Percentiles rank a stretch among this genome's conserved stretches.
Conservation (phyloP, 371 early-diverging fungal species). For the Saksenaea vasiformis region DNA sequence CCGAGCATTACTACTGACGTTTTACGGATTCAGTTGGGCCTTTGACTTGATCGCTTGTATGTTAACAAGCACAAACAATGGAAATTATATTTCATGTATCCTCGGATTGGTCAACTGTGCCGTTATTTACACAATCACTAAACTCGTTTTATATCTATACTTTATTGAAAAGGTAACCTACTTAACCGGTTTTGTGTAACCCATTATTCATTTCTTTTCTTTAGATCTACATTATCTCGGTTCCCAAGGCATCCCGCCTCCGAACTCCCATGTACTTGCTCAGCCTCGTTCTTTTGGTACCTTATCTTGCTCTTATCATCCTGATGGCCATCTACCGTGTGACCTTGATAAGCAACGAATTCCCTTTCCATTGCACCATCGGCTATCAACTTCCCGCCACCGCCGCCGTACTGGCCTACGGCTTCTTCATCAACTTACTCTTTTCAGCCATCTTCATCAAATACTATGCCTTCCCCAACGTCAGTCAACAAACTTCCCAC, state of each 20-base stretch:
- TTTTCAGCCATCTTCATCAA: conserved; percentile 40
- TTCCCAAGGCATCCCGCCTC: conserved; percentile 20
- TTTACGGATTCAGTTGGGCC: conserved; percentile 37
- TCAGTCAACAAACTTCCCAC: conserved; percentile 24
- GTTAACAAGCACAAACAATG: conserved; percentile 42
- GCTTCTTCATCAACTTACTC: conserved; percentile 41
- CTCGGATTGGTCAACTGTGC: conserved; percentile 40
- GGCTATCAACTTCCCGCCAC: conserved; percentile 42
- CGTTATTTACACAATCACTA: conserved; percentile 34
- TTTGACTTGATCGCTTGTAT: conserved; percentile 37
- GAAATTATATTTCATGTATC: conserved; percentile 36
- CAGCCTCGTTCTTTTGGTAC: conserved; percentile 33
- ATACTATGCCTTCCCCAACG: conserved; percentile 29
- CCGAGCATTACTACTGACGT: conserved; percentile 34
- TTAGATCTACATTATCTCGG: conserved; percentile 29
- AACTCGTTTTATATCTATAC: conserved; percentile 44
- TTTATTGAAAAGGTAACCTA: conserved; percentile 46
- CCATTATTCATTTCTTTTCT: neutral
- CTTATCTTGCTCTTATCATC: conserved; percentile 37
- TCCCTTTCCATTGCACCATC: conserved; percentile 41
- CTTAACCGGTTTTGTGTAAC: neutral
- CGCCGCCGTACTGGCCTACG: conserved; percentile 37
- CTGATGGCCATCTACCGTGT: conserved; percentile 38
- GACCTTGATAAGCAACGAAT: conserved; percentile 21
- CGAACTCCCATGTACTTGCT: conserved; percentile 32